Conservation (phyloP, 371 early-diverging fungal genomes). For the Mortierella sp. region DNA sequence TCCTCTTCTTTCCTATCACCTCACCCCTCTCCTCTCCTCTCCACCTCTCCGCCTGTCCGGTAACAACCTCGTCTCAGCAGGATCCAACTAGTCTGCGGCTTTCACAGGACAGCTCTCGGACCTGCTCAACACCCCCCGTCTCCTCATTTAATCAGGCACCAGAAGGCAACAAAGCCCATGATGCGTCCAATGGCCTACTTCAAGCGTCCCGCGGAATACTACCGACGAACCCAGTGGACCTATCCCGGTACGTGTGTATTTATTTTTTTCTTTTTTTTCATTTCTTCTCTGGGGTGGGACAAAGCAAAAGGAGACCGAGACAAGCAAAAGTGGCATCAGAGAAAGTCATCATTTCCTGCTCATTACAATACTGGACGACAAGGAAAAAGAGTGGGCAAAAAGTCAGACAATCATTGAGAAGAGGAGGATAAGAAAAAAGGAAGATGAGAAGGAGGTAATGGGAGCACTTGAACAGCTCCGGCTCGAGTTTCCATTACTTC, state of each 20-base stretch:
- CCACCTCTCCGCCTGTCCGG: not conserved
- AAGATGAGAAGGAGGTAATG: no score
- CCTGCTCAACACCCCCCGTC: not conserved
- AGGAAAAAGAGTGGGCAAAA: not conserved
- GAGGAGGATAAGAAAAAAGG: not conserved
- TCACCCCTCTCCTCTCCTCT: not conserved
- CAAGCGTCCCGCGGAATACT: constrained; percentile 4
- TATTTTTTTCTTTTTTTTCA: not conserved
- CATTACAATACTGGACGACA: no score
- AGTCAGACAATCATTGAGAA: not conserved
- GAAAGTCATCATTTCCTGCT: not conserved
- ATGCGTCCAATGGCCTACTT: constrained; percentile 4
- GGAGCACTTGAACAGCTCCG: no score
- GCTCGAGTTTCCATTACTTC: no score
- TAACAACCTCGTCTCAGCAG: no score
- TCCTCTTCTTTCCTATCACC: not conserved
- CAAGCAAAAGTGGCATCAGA: not conserved
- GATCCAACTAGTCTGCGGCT: not conserved
- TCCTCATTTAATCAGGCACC: no score
- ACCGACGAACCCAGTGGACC: constrained; percentile 7
- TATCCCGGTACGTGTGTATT: constrained; percentile 4
- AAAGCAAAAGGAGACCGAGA: not conserved
- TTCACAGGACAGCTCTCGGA: not conserved
- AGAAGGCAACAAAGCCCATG: no score
- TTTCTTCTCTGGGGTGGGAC: not conserved